Evolutionary conservation across 805 yeast species (phyloP), one percentile per base, ranked within the genome.

Genomic region (Candida sphagnicola): DNA sequence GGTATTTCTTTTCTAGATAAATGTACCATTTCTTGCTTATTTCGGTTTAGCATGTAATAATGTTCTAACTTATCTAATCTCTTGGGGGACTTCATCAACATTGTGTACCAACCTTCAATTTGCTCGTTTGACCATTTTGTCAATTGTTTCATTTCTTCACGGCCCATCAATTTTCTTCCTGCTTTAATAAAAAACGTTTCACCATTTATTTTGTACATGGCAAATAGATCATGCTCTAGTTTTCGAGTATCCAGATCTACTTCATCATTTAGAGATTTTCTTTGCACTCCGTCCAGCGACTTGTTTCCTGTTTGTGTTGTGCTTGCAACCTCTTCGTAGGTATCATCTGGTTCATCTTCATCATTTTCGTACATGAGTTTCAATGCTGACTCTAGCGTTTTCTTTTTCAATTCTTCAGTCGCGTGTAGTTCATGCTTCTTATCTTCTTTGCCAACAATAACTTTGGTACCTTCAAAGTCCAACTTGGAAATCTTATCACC

Each of bases 81-180:
- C 31, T 69, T 67, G 1, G 93, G 88, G 31, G 80, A 75, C 49
- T 75, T 76, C 37, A 77, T 71, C 14, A 89, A 55, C 83, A 85
- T 83, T 40, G 84, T 65, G 1, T 83, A 82, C 97, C 97, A 91
- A 0, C 96, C 95, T 67, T 90, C 96, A 34, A 91, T 78, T 56
- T 87, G 95, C 53, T 88, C 96, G 58, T 89, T 90, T 0, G 89
- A 69, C 96, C 95, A 88, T 1, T 68, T 67, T 0, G 82, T 74
- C 28, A 68, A 66, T 4, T 56, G 48, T 45, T 72, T 76, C 54
- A 87, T 62, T 18, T 70, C 72, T 23, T 65, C 60, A 37, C 96
- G 67, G 8, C 54, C 59, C 31, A 65, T 61, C 0, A 80, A 45
- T 28, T 77, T 77, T 44, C 96, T 66, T 8, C 66, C 54, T 0